phyloP scores from a whole-genome alignment of 2,329 filamentous ascomycete species.

The Tolypocladium amazonense region DNA sequence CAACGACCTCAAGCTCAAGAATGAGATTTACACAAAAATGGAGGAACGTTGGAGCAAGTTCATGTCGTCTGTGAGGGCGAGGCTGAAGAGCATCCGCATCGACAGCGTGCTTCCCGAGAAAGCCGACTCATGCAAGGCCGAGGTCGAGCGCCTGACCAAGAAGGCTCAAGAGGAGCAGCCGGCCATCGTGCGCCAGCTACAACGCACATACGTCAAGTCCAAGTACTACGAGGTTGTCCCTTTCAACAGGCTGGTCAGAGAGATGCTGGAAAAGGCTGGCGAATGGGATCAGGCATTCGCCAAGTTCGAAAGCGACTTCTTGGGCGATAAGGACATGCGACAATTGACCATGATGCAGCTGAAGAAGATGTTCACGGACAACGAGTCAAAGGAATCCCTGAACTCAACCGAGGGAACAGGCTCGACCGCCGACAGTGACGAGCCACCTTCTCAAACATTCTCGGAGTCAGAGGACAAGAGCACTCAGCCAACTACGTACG shows the following conservation, averaged over 20 bases:
- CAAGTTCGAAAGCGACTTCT: slow-evolving; percentile 86
- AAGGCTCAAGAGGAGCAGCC: slow-evolving; percentile 77
- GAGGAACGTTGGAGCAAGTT: slow-evolving; percentile 78
- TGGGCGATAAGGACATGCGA: slow-evolving; percentile 93
- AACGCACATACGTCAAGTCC: slow-evolving; percentile 84
- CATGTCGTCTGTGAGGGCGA: slow-evolving; percentile 73
- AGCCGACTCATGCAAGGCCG: slow-evolving; percentile 66
- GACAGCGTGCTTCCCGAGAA: slow-evolving; percentile 87
- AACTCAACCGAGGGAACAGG: slow-evolving; percentile 56
- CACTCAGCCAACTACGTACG: slow-evolving; percentile 30
- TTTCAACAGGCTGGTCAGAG: slow-evolving; percentile 76
- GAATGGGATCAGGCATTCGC: slow-evolving; percentile 88
- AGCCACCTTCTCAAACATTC: slow-evolving; percentile 33
- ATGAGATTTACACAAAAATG: slow-evolving; percentile 74
- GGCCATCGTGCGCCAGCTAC: slow-evolving; percentile 63
- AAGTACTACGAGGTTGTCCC: slow-evolving; percentile 97
- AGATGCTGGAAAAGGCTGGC: slow-evolving; percentile 84
- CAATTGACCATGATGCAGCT: slow-evolving; percentile 85
- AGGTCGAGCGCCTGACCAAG: slow-evolving; percentile 68
- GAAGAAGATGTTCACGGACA: slow-evolving; percentile 89
- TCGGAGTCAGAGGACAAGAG: slow-evolving; percentile 37
- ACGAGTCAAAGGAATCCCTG: slow-evolving; percentile 70
- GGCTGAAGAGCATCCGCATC: slow-evolving; percentile 80
- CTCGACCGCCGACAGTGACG: slow-evolving; percentile 41
- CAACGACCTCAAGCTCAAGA: slow-evolving; percentile 83